Evolutionary conservation across 805 yeast species (phyloP), one percentile per base, ranked within the genome.

Genomic region (Sugiyamaella americana): DNA sequence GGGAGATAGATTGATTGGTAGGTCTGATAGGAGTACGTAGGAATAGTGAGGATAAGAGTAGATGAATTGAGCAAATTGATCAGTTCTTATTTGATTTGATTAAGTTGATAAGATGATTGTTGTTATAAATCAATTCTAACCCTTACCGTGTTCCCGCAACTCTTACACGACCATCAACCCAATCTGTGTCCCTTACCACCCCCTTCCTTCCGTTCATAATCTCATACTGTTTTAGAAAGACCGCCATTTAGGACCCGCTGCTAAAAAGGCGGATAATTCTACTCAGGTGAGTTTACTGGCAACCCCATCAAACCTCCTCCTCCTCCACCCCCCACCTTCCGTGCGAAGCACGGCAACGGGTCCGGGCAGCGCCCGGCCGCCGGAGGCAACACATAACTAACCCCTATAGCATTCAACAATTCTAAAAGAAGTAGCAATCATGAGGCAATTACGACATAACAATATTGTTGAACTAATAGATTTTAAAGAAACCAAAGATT

Each of bases 351-450:
- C 32, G 13, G 13, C 32, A 8, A 26, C 11, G 32, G 32, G 8
- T 13, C 13, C 11, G 32, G 32, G 32, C 32, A 13, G 32, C 8
- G 32, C 32, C 32, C 32, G 13, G 32, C 32, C 32, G 32, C 32
- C 32, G 32, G 32, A 26, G 32, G 32, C 32, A 26, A 26, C 10
- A 6, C 20, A 35, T 5, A 35, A 13, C 38, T 35, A 41, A 44
- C 40, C n/a, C 20, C 20, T 30, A 13, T 30, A 48, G 61, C 66
- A 76, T 10, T 68, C 74, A 43, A 76, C 80, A 38, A 80, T 82
- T 39, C 67, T 76, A 50, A 84, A 84, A 58, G 94, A 84, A 65
- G 84, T 84, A 37, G 73, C 79, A 18, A 81, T 84, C 42, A 82
- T 84, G 88, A 69, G 81, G 37, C 79, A 76, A 52, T 63, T 82